Percentiles rank a stretch among this genome's conserved stretches.
Conservation (phyloP, 768 basidiomycete genomes). For the Auricularia cornea region DNA sequence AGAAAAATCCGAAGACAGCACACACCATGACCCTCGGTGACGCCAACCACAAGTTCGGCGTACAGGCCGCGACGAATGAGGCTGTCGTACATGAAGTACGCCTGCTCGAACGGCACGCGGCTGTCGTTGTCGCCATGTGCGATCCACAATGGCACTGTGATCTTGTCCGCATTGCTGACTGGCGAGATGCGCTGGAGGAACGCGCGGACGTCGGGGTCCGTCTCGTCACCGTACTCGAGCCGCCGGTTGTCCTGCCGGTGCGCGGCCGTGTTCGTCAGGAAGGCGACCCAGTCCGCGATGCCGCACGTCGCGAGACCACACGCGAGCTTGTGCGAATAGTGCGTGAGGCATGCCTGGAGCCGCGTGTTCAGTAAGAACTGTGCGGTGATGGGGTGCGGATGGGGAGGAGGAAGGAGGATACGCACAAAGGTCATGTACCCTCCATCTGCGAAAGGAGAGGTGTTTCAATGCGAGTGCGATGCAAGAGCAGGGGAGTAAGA, state of each 20-base stretch:
- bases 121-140: slow-evolving; percentile 36
- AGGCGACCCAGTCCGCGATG: slow-evolving; percentile 32
- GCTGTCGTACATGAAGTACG: slow-evolving; percentile 29
- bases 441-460: slow-evolving; percentile 25
- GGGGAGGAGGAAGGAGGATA: no score
- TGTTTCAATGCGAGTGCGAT: not conserved
- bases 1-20: not conserved
- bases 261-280: slow-evolving; percentile 34
- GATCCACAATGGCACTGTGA: slow-evolving; percentile 29
- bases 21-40: slow-evolving; percentile 36
- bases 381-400: no score
- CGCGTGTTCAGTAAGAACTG: not conserved
- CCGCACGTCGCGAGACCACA: slow-evolving; percentile 37
- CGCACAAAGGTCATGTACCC: slow-evolving; percentile 35
- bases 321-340: slow-evolving; percentile 32
- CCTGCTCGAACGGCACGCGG: slow-evolving; percentile 32
- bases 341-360: slow-evolving; percentile 29
- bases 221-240: slow-evolving; percentile 35
- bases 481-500: not conserved
- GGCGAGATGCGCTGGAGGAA: slow-evolving; percentile 34
- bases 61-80: slow-evolving; percentile 21
- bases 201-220: slow-evolving; percentile 26
- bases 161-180: slow-evolving; percentile 29
- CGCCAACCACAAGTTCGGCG: slow-evolving; percentile 32
- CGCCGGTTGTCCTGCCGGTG: slow-evolving; percentile 28